Evolutionary conservation across 352 stramenopile genomes (phyloP), one percentile per base, ranked within the genome.

Genomic region (Pythium graminicola): DNA sequence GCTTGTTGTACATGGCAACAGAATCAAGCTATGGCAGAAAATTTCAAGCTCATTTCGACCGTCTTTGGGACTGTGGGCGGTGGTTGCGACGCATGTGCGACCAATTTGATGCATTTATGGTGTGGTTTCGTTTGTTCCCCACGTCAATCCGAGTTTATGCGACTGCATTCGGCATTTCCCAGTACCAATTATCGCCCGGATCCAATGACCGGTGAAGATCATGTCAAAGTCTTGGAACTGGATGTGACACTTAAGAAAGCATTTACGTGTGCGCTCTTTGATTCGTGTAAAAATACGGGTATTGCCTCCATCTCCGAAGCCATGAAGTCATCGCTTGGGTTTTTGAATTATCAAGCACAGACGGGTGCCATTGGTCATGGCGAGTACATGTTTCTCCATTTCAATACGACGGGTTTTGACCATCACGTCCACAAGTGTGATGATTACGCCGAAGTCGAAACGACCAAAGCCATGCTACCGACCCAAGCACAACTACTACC

Each of bases 1-100:
- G 81, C 83, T 5, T 95, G 86, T 62, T 95, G 86, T 62, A 87
- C 81, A 43, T 95, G 86, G 86, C 82, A 95, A 61, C 86, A 95
- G 67, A 95, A 95, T 58, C 81, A 89, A 43, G 82, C 70, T 1
- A 72, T 95, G 59, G 86, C 83, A 26, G 70, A 92, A 58, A 95
- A 95, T 60, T 93, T 93, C 52, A 81, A 86, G 67, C 59, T 93
- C 10, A 26, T 93, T 14, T 70, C 73, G 33, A 75, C 54, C 22
- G 66, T 89, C 22, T 93, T 93, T 60, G 79, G 71, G 49, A 85
- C 86, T 51, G 72, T 55, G n/a, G 65, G 63, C 1, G 81, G 81
- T 33, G 81, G 81, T 47, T 95, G 79, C 48, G 81, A 88, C 63
- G 81, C 71, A 19, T 95, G 77, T 46, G 86, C 84, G 4, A 72